Evolutionary conservation across 2,329 filamentous ascomycete genomes (phyloP).

Genomic region (Colletotrichum graminicola): DNA sequence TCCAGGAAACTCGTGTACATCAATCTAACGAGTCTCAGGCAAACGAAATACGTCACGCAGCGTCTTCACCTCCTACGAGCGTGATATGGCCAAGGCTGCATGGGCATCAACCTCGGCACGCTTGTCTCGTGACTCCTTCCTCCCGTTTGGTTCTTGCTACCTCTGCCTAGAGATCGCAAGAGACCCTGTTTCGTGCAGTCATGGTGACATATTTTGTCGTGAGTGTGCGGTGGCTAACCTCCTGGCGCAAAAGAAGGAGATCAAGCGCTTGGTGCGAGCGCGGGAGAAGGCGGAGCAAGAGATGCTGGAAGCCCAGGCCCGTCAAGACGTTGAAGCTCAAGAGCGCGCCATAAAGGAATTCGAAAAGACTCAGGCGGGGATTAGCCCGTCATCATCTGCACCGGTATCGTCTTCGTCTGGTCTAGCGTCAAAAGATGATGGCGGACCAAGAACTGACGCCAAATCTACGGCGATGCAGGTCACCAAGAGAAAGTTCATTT

Average conservation of each 20-base stretch:
- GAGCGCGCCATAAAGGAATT: constrained; percentile 83
- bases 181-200: constrained; percentile 84
- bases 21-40: constrained; percentile 54
- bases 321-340: constrained; percentile 76
- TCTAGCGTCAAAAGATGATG: neutral
- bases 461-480: constrained; percentile 42
- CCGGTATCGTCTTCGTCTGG: neutral
- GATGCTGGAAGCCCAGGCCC: constrained; percentile 68
- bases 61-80: constrained; percentile 94
- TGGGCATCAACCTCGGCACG: constrained; percentile 89
- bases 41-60: constrained; percentile 93
- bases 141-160: constrained; percentile 89
- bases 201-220: constrained; percentile 93
- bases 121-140: constrained; percentile 89
- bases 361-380: constrained; percentile 84
- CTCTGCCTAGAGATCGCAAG: constrained; percentile 86
- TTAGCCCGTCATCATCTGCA: constrained; percentile 52
- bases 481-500: constrained; percentile 81
- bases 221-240: constrained; percentile 94
- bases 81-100: constrained; percentile 81
- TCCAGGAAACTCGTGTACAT: neutral
- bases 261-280: constrained; percentile 81
- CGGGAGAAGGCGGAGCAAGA: constrained; percentile 73
- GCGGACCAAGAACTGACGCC: neutral
- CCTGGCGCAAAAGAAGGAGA: constrained; percentile 91